phyloP scores from a whole-genome alignment of 2,329 filamentous ascomycete genomes.

The Colletotrichum higginsianum region DNA sequence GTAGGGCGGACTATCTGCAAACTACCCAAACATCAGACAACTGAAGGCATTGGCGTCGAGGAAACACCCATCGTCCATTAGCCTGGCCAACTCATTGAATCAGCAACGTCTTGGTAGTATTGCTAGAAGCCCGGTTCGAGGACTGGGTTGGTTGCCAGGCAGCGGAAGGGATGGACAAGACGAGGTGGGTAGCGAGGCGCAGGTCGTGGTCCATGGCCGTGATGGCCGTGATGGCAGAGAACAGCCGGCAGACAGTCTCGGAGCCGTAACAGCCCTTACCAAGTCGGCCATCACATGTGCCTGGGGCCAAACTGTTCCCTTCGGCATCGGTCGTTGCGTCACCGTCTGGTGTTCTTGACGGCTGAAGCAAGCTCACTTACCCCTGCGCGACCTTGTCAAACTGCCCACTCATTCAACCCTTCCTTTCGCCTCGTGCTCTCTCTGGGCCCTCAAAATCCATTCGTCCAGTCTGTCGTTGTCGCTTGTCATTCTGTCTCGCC shows the following conservation, averaged over 20 bases:
- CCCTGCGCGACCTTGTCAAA: neutral
- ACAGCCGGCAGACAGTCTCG: conserved; percentile 10
- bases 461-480: conserved; percentile 7
- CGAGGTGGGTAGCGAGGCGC: conserved; percentile 14
- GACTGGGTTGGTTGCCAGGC: conserved; percentile 5
- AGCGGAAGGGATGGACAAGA: conserved; percentile 13
- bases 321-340: neutral
- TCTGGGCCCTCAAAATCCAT: conserved; percentile 16
- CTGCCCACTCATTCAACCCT: conserved; percentile 7
- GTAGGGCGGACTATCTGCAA: conserved; percentile 25
- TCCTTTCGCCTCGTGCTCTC: conserved; percentile 30
- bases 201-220: neutral
- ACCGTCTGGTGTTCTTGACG: conserved; percentile 4
- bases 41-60: conserved; percentile 19
- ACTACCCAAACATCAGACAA: conserved; percentile 14
- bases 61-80: conserved; percentile 17
- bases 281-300: conserved; percentile 25
- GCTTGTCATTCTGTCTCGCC: conserved; percentile 10
- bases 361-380: neutral
- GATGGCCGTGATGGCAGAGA: conserved; percentile 9
- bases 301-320: neutral
- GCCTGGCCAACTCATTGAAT: conserved; percentile 1
- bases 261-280: neutral
- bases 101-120: conserved; percentile 7
- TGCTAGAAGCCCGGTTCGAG: neutral